A percentile compares a stretch with the other conserved stretches of the same genome.
phyloP scores from a whole-genome alignment of 164 flowering plant genomes.

The Stephania yunnanensis region DNA sequence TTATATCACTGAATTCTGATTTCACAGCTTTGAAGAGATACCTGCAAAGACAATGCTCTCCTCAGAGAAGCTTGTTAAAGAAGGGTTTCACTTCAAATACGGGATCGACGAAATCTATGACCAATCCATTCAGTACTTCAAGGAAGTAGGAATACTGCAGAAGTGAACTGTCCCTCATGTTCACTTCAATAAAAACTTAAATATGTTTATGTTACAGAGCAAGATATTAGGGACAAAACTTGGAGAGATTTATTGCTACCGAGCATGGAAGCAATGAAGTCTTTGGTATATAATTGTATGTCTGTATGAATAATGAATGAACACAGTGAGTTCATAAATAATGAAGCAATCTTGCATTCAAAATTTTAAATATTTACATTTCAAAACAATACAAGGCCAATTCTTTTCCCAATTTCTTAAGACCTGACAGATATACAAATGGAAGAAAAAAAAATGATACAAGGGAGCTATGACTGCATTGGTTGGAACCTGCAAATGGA shows the following conservation, averaged over 20 bases:
- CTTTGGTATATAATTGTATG: background rate
- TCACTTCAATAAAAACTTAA: too few species aligned
- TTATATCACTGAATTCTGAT: background rate
- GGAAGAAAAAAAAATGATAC: conserved; percentile 15
- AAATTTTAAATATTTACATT: conserved; percentile 3
- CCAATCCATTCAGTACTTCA: conserved; percentile 51
- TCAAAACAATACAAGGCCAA: conserved; percentile 2
- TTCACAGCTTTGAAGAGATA: conserved; percentile 63
- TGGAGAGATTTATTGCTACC: background rate
- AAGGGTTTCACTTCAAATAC: conserved; percentile 71
- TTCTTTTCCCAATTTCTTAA: background rate
- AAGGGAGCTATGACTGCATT: background rate
- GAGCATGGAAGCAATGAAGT: background rate
- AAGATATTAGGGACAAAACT: background rate
- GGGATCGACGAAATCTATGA: conserved; percentile 63
- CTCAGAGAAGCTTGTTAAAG: conserved; percentile 54
- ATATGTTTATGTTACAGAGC: background rate
- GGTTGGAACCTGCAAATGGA: conserved; percentile 8
- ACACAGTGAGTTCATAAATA: background rate
- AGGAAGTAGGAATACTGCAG: conserved; percentile 39
- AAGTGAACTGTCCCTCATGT: conserved; percentile 14
- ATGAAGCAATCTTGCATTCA: background rate
- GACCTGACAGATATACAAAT: conserved; percentile 7
- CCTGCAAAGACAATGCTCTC: conserved; percentile 54
- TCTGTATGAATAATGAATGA: background rate